A percentile compares a stretch with the other conserved stretches of the same genome.
These are phyloP conservation scores for Papiliotrema fonsecae DNA, from an alignment of 1,284 basidiomycete genomes.

Conservation along the genomic window DNA sequence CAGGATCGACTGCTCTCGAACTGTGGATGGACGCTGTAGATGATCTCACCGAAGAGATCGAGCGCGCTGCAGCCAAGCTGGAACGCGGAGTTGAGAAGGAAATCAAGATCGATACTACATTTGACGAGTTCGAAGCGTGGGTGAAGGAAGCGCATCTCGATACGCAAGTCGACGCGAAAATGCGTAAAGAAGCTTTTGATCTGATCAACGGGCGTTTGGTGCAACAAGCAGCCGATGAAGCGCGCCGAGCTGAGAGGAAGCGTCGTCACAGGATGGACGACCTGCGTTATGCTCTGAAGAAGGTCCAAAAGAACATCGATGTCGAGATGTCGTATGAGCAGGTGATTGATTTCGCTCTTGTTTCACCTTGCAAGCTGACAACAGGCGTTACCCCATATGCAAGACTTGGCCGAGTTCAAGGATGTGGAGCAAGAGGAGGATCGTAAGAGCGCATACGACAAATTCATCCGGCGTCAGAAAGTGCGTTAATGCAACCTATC, in stretches of 20 bases:
- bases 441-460: conserved; percentile 70
- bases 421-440: conserved; percentile 71
- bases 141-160: conserved; percentile 50
- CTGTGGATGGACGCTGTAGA: conserved; percentile 95
- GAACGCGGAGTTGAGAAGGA: conserved; percentile 32
- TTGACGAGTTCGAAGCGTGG: conserved; percentile 54
- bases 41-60: conserved; percentile 74
- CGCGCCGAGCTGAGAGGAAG: conserved; percentile 71
- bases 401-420: conserved; percentile 74
- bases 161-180: conserved; percentile 29
- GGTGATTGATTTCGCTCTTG: conserved; percentile 49
- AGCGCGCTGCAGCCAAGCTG: conserved; percentile 64
- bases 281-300: conserved; percentile 89
- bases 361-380: background rate
- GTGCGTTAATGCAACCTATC: conserved; percentile 39
- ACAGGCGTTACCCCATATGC: conserved; percentile 67
- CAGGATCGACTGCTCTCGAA: conserved; percentile 89
- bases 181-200: background rate
- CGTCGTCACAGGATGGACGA: conserved; percentile 89
- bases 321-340: conserved; percentile 70
- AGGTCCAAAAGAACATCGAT: conserved; percentile 73
- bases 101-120: conserved; percentile 47
- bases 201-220: conserved; percentile 63
- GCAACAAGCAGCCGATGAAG: conserved; percentile 73
- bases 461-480: conserved; percentile 81